Evolutionary conservation across 2,329 filamentous ascomycete genomes (phyloP).

Genomic region (Apiospora pterosperma): DNA sequence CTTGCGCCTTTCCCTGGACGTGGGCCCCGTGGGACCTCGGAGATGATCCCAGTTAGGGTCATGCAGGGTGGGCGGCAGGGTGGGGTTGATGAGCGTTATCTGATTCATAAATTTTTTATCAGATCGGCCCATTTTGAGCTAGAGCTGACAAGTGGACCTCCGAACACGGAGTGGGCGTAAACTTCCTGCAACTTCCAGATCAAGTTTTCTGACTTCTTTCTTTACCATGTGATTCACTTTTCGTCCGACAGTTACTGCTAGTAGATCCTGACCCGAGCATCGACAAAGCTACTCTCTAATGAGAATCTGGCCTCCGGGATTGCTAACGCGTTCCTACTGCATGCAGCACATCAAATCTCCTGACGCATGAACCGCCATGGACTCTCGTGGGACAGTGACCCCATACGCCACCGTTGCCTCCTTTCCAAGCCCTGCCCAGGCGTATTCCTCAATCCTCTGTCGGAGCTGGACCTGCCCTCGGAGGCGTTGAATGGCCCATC

Average conservation of each 20-base stretch:
- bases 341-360: not conserved
- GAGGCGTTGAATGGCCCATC: too few species aligned
- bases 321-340: too few species aligned
- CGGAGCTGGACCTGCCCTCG: too few species aligned
- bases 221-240: not conserved
- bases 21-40: not conserved
- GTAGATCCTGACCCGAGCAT: not conserved
- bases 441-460: not conserved
- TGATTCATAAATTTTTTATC: constrained; percentile 2
- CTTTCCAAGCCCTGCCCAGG: not conserved
- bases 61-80: not conserved
- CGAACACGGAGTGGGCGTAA: not conserved
- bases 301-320: too few species aligned
- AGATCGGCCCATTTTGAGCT: not conserved
- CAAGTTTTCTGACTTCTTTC: not conserved
- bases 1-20: not conserved
- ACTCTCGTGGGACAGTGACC: not conserved
- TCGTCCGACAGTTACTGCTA: not conserved
- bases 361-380: not conserved
- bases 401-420: not conserved
- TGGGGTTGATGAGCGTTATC: not conserved
- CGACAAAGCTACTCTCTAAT: too few species aligned
- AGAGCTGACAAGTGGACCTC: not conserved
- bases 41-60: not conserved
- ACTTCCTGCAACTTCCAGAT: not conserved